phyloP scores from a whole-genome alignment of 2,329 filamentous ascomycete species.

The Celoporthe dispersa region DNA sequence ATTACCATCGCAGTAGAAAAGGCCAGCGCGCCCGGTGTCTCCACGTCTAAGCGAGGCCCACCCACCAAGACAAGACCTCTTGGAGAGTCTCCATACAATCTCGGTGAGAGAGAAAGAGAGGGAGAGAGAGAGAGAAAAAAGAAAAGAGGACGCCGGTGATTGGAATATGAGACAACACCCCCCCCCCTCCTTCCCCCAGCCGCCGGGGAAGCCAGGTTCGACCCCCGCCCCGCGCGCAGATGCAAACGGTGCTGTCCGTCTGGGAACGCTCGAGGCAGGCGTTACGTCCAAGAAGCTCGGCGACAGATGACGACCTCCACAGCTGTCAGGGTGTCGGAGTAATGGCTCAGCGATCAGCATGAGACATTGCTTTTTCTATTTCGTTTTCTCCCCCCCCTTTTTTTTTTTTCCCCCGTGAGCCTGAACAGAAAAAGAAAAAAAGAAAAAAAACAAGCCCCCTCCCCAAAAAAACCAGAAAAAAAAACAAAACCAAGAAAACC shows the following conservation, averaged over 20 bases:
- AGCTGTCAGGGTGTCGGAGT: neutral
- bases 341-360: neutral
- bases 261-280: neutral
- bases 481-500: neutral
- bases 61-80: neutral
- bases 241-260: neutral
- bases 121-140: no score
- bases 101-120: no score
- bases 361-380: conserved; percentile 9
- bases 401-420: neutral
- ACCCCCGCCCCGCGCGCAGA: neutral
- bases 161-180: neutral
- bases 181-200: neutral
- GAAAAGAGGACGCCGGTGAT: neutral
- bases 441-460: no score
- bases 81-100: conserved; percentile 1
- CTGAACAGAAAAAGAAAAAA: neutral
- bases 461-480: no score
- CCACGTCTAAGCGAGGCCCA: neutral
- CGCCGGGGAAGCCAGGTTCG: neutral
- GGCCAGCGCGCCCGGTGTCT: neutral
- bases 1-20: neutral
- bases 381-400: no score
- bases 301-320: neutral
- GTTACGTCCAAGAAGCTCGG: neutral